Conservation (phyloP, 768 basidiomycete species). For the Leccinum boreale region DNA sequence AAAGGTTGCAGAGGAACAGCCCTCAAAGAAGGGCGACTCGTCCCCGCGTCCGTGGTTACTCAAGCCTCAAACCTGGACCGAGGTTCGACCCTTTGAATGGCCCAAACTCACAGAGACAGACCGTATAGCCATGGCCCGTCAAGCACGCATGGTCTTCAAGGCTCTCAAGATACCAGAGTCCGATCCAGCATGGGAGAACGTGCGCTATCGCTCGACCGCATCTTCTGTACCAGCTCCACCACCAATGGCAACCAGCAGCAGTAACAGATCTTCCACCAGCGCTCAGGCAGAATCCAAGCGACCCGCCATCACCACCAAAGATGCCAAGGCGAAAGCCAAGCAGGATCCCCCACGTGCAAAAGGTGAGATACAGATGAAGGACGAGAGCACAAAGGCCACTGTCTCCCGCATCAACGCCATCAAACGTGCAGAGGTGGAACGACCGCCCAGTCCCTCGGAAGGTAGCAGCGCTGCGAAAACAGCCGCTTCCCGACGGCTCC, state of each 20-base stretch:
- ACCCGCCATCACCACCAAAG: slow-evolving; percentile 41
- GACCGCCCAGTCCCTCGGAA: slow-evolving; percentile 18
- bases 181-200: slow-evolving; percentile 63
- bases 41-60: slow-evolving; percentile 49
- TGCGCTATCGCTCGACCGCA: slow-evolving; percentile 32
- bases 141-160: slow-evolving; percentile 47
- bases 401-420: slow-evolving; percentile 30
- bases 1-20: slow-evolving; percentile 47
- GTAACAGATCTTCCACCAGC: slow-evolving; percentile 20
- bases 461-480: slow-evolving; percentile 14
- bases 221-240: slow-evolving; percentile 17
- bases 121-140: slow-evolving; percentile 47
- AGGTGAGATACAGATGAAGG: slow-evolving; percentile 39
- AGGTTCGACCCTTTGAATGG: slow-evolving; percentile 70
- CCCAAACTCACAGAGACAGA: slow-evolving; percentile 46
- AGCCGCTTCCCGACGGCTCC: slow-evolving; percentile 33
- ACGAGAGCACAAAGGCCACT: slow-evolving; percentile 31
- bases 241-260: slow-evolving; percentile 16
- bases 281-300: slow-evolving; percentile 41
- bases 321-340: slow-evolving; percentile 40
- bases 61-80: slow-evolving; percentile 56
- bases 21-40: slow-evolving; percentile 35
- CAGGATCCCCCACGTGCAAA: slow-evolving; percentile 27
- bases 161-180: slow-evolving; percentile 53
- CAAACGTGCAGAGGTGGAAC: slow-evolving; percentile 26